Conservation (phyloP, 495 filamentous ascomycete species). For the Aspergillus baeticus region DNA sequence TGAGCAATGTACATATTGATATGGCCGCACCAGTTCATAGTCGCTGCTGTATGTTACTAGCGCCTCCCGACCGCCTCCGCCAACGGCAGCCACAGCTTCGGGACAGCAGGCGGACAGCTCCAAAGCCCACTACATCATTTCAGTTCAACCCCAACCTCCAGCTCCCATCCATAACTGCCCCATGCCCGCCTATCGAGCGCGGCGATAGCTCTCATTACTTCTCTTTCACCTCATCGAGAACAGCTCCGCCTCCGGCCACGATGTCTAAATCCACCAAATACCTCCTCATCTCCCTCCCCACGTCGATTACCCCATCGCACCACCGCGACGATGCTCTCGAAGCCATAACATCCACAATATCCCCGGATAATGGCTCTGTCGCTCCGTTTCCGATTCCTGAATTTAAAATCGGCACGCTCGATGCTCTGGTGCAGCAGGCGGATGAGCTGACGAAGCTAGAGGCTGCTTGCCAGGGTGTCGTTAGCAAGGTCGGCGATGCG, state of each 20-base stretch:
- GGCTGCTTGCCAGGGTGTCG: slow-evolving; percentile 72
- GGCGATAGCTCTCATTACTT: background rate
- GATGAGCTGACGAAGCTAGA: slow-evolving; percentile 93
- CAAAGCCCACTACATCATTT: slow-evolving; percentile 13
- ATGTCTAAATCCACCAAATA: slow-evolving; percentile 66
- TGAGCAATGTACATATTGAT: background rate
- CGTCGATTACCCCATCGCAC: slow-evolving; percentile 67
- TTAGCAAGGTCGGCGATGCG: slow-evolving; percentile 84
- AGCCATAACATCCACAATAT: slow-evolving; percentile 67
- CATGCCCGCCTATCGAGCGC: slow-evolving; percentile 21
- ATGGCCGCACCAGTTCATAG: background rate
- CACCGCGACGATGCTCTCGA: slow-evolving; percentile 79
- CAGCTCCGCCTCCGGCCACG: slow-evolving; percentile 16
- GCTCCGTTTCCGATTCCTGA: slow-evolving; percentile 80
- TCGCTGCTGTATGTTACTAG: background rate
- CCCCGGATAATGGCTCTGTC: slow-evolving; percentile 72
- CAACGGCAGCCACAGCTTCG: slow-evolving; percentile 16
- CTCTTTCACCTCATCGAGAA: background rate
- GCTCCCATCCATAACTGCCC: background rate
- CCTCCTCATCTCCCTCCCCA: slow-evolving; percentile 72
- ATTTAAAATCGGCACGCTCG: slow-evolving; percentile 96
- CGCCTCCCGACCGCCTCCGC: slow-evolving; percentile 19
- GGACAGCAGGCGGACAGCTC: slow-evolving; percentile 14
- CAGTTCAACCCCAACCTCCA: slow-evolving; percentile 5
- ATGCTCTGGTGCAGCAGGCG: slow-evolving; percentile 94